These are phyloP conservation scores for Peniophora sp. DNA, from an alignment of 1,284 basidiomycete species.

Conservation along the genomic window DNA sequence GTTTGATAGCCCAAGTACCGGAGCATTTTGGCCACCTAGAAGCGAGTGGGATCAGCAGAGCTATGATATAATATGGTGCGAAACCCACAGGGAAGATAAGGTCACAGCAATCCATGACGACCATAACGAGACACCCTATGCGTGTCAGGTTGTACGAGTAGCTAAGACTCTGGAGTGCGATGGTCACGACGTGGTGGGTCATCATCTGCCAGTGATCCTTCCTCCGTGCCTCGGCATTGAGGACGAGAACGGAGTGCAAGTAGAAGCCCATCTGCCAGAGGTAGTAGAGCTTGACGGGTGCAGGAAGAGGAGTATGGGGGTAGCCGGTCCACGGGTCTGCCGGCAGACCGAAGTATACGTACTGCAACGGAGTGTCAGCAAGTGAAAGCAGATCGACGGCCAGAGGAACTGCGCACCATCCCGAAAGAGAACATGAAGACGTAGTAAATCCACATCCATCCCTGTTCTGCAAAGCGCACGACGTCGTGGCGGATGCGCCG, in stretches of 20 bases:
- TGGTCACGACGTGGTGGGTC: slow-evolving; percentile 88
- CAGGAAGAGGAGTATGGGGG: slow-evolving; percentile 75
- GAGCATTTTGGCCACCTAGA: slow-evolving; percentile 86
- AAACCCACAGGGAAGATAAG: slow-evolving; percentile 81
- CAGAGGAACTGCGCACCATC: slow-evolving; percentile 54
- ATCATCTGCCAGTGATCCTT: slow-evolving; percentile 97
- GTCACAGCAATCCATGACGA: slow-evolving; percentile 92
- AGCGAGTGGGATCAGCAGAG: slow-evolving; percentile 2
- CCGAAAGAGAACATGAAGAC: slow-evolving; percentile 69
- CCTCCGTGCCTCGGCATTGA: slow-evolving; percentile 89
- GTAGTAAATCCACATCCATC: slow-evolving; percentile 85
- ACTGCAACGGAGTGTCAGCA: slow-evolving; percentile 36
- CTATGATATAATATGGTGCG: slow-evolving; percentile 5
- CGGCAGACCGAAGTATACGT: slow-evolving; percentile 70
- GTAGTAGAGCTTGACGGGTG: slow-evolving; percentile 85
- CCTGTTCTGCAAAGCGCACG: slow-evolving; percentile 89
- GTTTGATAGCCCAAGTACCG: slow-evolving; percentile 72
- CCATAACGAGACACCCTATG: slow-evolving; percentile 82
- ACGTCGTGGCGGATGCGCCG: slow-evolving; percentile 63
- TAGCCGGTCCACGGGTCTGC: slow-evolving; percentile 79
- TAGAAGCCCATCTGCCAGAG: slow-evolving; percentile 91
- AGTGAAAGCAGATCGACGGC: slow-evolving; percentile 8
- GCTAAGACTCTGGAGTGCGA: slow-evolving; percentile 69
- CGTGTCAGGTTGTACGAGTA: slow-evolving; percentile 85
- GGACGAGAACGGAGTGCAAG: slow-evolving; percentile 83